Base-by-base conservation (phyloP, 805 yeast genomes). In the Kockiozyma suomiensis region DNA sequence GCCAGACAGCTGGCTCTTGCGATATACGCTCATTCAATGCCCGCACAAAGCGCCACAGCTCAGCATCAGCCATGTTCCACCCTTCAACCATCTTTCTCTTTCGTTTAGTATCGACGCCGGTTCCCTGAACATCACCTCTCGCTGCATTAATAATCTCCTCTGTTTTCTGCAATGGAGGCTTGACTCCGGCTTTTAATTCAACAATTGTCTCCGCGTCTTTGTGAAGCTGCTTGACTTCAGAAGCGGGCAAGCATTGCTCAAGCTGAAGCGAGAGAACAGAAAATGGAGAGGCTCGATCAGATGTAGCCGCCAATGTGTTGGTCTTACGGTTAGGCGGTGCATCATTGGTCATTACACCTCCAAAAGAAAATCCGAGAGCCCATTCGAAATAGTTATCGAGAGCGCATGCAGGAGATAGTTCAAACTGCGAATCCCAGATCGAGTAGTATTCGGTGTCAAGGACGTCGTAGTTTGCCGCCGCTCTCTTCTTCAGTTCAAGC, bases 51-150 rank as follows among this genome's bases (percentile, higher is more conserved):
- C 59, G 41, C 66, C 66, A 62, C 7, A 62, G 7, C 46, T 62
- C 66, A 19, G 66, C 52, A 33, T 62, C 66, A 2, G 61, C 66
- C 65, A 62, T 52, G 30, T 60, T 55, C 66, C 66, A 62, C 17
- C 58, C 59, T 38, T 62, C 66, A 23, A 48, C 28, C 52, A 55
- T 47, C 45, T 49, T 38, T n/a, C 50, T 42, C 21, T 23, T 25
- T 30, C 53, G 52, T 25, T 46, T 41, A n/a, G 7, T 7, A 23
- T n/a, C 51, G 19, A 25, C 19, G 6, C 17, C 51, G 3, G 50
- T 30, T n/a, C 60, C 42, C 40, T 46, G 33, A 12, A 48, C 47
- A 8, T 12, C 28, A 19, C 37, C 25, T 4, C 56, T 28, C 19
- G 51, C 48, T 3, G 32, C 33, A 7, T 45, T 42, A 15, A 59